phyloP scores from a whole-genome alignment of 805 yeast species.

The Wickerhamomyces mucosus region DNA sequence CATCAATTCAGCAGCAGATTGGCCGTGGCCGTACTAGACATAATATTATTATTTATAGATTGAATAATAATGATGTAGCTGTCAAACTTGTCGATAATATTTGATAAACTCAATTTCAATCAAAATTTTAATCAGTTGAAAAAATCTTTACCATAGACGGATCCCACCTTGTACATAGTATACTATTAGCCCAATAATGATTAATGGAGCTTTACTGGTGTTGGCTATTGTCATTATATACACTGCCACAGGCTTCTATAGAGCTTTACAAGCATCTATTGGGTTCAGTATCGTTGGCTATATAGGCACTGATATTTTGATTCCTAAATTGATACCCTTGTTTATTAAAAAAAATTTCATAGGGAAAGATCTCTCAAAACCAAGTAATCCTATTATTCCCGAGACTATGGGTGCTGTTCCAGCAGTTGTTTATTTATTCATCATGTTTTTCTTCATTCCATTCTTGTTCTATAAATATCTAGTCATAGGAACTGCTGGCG shows the following conservation, averaged over 20 bases:
- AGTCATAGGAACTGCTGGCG: conserved; percentile 48
- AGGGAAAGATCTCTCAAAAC: conserved; percentile 79
- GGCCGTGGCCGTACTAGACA: too few relatives aligned
- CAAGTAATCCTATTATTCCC: conserved; percentile 66
- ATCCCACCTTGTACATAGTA: too few relatives aligned
- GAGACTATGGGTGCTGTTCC: conserved; percentile 91
- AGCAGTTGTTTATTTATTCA: conserved; percentile 69
- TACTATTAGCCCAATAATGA: too few relatives aligned
- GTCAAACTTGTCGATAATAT: too few relatives aligned
- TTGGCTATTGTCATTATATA: conserved; percentile 10
- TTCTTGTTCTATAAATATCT: conserved; percentile 73
- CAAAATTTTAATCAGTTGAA: too few relatives aligned
- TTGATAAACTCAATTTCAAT: too few relatives aligned
- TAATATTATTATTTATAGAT: too few relatives aligned
- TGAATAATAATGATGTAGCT: too few relatives aligned
- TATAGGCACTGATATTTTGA: conserved; percentile 43
- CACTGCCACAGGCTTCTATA: conserved; percentile 15
- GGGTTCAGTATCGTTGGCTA: conserved; percentile 68
- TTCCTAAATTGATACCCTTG: conserved; percentile 58
- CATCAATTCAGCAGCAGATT: too few relatives aligned
- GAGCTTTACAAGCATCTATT: conserved; percentile 33
- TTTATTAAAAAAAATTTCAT: conserved; percentile 73
- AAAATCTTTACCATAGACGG: too few relatives aligned
- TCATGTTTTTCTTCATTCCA: conserved; percentile 82
- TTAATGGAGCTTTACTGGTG: conserved; percentile 1